Conservation (phyloP, 805 yeast species). For the Schwanniomyces occidentalis region DNA sequence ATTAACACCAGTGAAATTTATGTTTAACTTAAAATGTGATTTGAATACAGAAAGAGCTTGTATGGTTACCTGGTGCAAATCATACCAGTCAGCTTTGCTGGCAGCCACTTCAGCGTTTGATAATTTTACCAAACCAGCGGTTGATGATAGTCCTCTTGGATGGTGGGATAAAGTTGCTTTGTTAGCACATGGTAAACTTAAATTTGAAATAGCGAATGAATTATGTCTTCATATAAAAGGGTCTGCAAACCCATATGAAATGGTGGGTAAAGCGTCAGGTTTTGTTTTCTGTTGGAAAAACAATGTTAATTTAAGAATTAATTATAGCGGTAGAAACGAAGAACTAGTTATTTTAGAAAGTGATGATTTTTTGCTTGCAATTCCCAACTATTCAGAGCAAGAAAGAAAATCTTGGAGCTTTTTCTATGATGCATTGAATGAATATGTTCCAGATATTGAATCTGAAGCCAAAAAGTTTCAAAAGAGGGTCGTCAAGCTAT, state of each 20-base stretch:
- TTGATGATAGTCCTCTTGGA: constrained; percentile 46
- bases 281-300: constrained; percentile 66
- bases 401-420: constrained; percentile 41
- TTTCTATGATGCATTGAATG: constrained; percentile 19
- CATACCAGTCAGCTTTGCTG: constrained; percentile 60
- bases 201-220: constrained; percentile 49
- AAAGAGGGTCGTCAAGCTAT: constrained; percentile 54
- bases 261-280: constrained; percentile 61
- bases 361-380: constrained; percentile 54
- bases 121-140: constrained; percentile 45
- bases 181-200: constrained; percentile 53
- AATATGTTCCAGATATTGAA: constrained; percentile 22
- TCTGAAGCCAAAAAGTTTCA: constrained; percentile 31
- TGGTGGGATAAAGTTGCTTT: constrained; percentile 58
- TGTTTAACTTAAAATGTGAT: constrained; percentile 47
- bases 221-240: constrained; percentile 65
- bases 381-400: constrained; percentile 48
- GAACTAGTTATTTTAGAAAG: constrained; percentile 57
- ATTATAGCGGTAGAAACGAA: constrained; percentile 48
- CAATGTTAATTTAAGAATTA: constrained; percentile 49
- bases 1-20: constrained; percentile 59
- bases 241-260: constrained; percentile 56
- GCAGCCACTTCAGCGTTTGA: constrained; percentile 46
- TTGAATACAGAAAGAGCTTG: constrained; percentile 50
- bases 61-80: constrained; percentile 62